These are phyloP conservation scores for Chenopodium suecicum DNA, from an alignment of 148 eudicot species.

Conservation along the genomic window DNA sequence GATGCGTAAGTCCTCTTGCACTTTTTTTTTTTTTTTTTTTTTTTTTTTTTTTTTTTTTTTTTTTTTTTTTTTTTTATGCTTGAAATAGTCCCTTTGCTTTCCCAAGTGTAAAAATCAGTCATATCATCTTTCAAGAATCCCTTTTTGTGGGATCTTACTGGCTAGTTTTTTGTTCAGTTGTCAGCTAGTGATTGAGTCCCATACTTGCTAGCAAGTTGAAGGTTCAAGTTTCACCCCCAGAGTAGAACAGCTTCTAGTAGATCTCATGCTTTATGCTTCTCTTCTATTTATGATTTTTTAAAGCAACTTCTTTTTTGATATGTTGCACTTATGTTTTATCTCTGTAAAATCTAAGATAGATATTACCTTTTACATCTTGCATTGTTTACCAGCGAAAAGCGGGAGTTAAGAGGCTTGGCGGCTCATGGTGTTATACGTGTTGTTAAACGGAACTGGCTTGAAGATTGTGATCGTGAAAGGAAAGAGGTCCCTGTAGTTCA, in stretches of 20 bases:
- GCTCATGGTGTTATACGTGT: constrained; percentile 75
- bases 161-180: neutral
- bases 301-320: neutral
- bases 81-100: neutral
- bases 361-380: neutral
- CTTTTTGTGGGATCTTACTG: neutral
- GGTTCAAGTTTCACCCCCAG: neutral
- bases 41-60: neutral
- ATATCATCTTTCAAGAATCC: neutral
- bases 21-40: constrained; percentile 2
- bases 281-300: neutral
- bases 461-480: constrained; percentile 77
- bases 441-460: constrained; percentile 74
- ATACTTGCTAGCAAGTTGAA: neutral
- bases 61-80: neutral
- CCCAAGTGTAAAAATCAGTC: neutral
- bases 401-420: constrained; percentile 79
- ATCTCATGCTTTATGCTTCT: neutral
- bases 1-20: constrained; percentile 56
- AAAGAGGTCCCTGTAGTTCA: constrained; percentile 76
- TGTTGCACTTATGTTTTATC: neutral
- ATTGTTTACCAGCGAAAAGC: constrained; percentile 66
- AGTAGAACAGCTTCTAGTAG: neutral
- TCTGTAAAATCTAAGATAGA: neutral
- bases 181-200: neutral